Conservation (phyloP, 1,284 basidiomycete genomes). For the Cryptococcus sp. region DNA sequence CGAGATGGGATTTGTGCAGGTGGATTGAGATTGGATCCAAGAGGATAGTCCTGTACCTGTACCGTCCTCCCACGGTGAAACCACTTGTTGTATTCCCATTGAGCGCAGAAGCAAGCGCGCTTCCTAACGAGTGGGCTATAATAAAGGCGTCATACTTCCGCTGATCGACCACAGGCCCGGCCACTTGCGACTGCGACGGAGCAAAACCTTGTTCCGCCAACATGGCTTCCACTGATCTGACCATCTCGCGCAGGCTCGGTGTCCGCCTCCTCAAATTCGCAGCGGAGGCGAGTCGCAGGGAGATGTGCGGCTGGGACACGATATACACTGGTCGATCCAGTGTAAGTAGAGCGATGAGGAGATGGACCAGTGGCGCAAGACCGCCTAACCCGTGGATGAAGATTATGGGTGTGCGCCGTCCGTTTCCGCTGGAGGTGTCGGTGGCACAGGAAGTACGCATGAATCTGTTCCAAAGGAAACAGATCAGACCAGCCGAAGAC, state of each 20-base stretch:
- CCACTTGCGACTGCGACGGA: neutral
- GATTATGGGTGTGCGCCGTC: conserved; percentile 2
- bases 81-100: neutral
- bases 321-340: conserved; percentile 9
- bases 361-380: conserved; percentile 5
- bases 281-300: neutral
- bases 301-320: conserved; percentile 13
- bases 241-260: conserved; percentile 1
- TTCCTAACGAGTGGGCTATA: conserved; percentile 14
- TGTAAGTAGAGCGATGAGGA: conserved; percentile 6
- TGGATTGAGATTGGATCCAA: conserved; percentile 12
- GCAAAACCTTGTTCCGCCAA: neutral
- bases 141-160: conserved; percentile 1
- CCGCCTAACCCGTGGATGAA: conserved; percentile 15
- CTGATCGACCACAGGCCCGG: neutral
- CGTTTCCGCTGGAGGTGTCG: neutral
- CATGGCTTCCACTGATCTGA: neutral
- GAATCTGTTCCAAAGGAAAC: neutral
- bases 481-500: conserved; percentile 2
- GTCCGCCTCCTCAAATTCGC: neutral
- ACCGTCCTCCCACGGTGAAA: neutral
- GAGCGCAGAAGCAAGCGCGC: conserved; percentile 7
- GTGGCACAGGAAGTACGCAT: neutral
- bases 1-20: conserved; percentile 6
- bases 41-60: neutral